Evolutionary conservation across 768 basidiomycete species (phyloP), one percentile per base, ranked within the genome.

Genomic region (Rhizopogon salebrosus): DNA sequence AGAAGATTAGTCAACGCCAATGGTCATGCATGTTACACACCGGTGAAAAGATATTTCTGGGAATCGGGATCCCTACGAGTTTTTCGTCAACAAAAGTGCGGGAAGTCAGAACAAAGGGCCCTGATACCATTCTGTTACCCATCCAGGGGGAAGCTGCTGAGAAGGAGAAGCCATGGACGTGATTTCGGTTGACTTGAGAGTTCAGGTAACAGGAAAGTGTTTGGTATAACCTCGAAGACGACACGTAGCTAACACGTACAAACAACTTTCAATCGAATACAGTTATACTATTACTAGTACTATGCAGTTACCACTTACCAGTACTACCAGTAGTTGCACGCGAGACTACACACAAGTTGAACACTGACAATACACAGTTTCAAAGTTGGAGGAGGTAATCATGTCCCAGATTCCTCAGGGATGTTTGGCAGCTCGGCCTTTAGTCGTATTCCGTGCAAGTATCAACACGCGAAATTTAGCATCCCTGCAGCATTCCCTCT

Each of bases 81-180:
- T 57, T 62, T 54, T 67, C 49, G 58, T 54, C 48, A n/a, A 36
- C 6, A 14, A 29, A 36, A 6, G 13, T 34, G 22, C 10, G 35
- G 16, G 36, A 1, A 6, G 14, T 2, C 1, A 1, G 2, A n/a
- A 53, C 11, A 38, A 1, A 41, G 35, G 42, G 1, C 16, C 48
- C 69, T 75, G 14, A 59, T 66, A 92, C 95, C 95, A 97, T 78
- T 95, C 87, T 65, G 92, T 89, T 57, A 80, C 77, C 95, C 95
- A 97, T 38, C 94, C 95, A 57, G 87, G 87, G 54, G 95, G 95
- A 35, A 97, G 72, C 68, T 90, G 83, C 64, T 83, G 80, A n/a
- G 69, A 61, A 39, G 75, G 75, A 39, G 75, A 72, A 39, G 79
- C 68, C 78, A 79, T 79, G 35, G 26, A 41, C 41, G 34, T 31